These are phyloP conservation scores for Neurospora sp. DNA, from an alignment of 495 filamentous ascomycete genomes.

Conservation along the genomic window DNA sequence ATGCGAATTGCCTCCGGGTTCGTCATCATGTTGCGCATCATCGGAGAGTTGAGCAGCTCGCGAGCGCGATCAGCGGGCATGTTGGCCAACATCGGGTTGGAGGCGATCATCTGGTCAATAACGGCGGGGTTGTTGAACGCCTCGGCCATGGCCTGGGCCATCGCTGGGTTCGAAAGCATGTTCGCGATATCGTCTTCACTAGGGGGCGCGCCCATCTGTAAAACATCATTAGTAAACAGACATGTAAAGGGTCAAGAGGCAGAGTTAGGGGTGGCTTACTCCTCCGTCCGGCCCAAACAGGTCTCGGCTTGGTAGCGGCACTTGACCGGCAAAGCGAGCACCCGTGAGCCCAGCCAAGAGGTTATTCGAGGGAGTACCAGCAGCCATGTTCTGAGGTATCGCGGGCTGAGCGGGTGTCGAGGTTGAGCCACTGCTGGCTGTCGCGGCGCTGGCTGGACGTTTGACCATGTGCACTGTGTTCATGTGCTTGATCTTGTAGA, in stretches of 20 bases:
- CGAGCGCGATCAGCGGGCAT: slow-evolving; percentile 60
- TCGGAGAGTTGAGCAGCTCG: slow-evolving; percentile 72
- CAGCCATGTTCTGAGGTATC: slow-evolving; percentile 82
- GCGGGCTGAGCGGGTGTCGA: slow-evolving; percentile 43
- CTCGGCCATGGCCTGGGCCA: slow-evolving; percentile 79
- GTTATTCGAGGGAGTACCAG: slow-evolving; percentile 76
- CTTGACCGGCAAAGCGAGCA: slow-evolving; percentile 86
- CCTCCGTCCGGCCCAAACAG: slow-evolving; percentile 96
- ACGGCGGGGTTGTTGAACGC: slow-evolving; percentile 87
- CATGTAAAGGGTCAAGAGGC: not conserved
- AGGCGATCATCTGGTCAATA: slow-evolving; percentile 82
- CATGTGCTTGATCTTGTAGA: slow-evolving; percentile 92
- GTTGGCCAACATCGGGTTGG: slow-evolving; percentile 77
- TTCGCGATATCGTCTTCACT: slow-evolving; percentile 65
- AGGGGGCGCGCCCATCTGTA: slow-evolving; percentile 83
- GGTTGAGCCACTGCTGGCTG: slow-evolving; percentile 31
- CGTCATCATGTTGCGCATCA: slow-evolving; percentile 91
- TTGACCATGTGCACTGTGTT: slow-evolving; percentile 96
- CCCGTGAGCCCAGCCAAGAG: slow-evolving; percentile 86
- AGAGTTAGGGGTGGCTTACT: slow-evolving; percentile 47
- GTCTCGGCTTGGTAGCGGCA: slow-evolving; percentile 74
- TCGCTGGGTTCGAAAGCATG: slow-evolving; percentile 79
- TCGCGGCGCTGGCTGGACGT: slow-evolving; percentile 72
- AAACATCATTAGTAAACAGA: slow-evolving; percentile 19
- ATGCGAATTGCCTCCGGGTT: slow-evolving; percentile 74